phyloP scores from a whole-genome alignment of 2,329 filamentous ascomycete genomes.

The Chalaropsis ovoidea region DNA sequence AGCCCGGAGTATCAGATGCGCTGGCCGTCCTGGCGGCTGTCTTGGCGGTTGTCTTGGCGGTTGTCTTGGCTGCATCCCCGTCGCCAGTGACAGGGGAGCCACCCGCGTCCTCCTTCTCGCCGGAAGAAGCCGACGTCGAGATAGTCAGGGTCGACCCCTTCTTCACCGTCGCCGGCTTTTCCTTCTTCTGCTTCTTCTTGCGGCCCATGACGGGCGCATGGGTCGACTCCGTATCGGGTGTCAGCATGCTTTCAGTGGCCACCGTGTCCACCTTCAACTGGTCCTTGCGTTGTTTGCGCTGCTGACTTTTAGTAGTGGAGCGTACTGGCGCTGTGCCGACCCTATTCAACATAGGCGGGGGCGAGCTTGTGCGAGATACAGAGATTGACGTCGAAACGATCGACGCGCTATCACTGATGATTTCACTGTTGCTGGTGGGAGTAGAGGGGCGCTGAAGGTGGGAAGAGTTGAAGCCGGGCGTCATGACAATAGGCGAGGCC shows the following conservation, averaged over 20 bases:
- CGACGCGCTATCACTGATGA: conserved; percentile 66
- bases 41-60: not conserved
- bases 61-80: not conserved
- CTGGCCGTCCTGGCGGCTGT: not conserved
- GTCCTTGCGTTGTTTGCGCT: conserved; percentile 65
- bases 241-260: conserved; percentile 40
- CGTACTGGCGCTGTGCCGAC: conserved; percentile 60
- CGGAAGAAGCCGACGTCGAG: not conserved
- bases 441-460: conserved; percentile 53
- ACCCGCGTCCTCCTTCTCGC: not conserved
- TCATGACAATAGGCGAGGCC: conserved; percentile 31
- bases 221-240: conserved; percentile 42
- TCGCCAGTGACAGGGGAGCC: not conserved
- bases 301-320: conserved; percentile 64
- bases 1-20: not conserved
- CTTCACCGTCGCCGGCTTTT: conserved; percentile 38
- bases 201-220: conserved; percentile 65
- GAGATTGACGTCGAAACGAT: conserved; percentile 61
- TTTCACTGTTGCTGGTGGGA: conserved; percentile 52
- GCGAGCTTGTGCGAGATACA: conserved; percentile 58
- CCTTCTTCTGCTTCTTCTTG: conserved; percentile 80
- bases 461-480: not conserved
- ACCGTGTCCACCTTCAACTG: conserved; percentile 52
- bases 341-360: conserved; percentile 45
- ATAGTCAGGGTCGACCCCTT: conserved; percentile 25